Conservation (phyloP, 169 alveolate species). For the Eimeria necatrix region DNA sequence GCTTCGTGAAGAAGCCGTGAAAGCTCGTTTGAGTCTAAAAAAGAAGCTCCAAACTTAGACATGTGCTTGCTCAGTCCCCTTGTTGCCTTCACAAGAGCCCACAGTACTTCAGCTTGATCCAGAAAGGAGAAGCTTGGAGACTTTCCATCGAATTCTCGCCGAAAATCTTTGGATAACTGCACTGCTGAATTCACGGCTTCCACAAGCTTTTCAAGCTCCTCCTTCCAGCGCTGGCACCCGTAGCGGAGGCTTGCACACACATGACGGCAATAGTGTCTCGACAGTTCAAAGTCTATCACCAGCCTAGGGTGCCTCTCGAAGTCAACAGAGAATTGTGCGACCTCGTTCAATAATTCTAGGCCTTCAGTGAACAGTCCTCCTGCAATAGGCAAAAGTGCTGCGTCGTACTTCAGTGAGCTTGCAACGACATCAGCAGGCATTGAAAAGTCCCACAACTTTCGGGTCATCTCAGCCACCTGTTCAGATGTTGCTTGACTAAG, state of each 20-base stretch:
- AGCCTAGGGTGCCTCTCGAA: not conserved
- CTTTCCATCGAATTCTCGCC: not conserved
- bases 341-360: not conserved
- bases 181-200: not conserved
- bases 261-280: not conserved
- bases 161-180: not conserved
- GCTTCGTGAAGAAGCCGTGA: not conserved
- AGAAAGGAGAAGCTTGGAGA: not conserved
- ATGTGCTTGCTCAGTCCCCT: not conserved
- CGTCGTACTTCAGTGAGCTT: no score
- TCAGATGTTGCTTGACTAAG: not conserved
- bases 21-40: not conserved
- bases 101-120: not conserved
- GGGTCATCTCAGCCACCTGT: not conserved
- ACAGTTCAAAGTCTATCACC: not conserved
- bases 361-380: not conserved
- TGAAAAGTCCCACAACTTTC: not conserved
- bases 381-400: not conserved
- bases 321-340: no score
- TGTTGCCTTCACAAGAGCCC: no score
- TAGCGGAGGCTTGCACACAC: not conserved
- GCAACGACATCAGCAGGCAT: not conserved
- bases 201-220: not conserved
- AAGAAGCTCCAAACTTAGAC: not conserved
- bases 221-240: not conserved